A percentile compares a stretch with the other conserved stretches of the same genome.
Conservation (phyloP, 495 filamentous ascomycete species). For the Aspergillus coremiiformis region DNA sequence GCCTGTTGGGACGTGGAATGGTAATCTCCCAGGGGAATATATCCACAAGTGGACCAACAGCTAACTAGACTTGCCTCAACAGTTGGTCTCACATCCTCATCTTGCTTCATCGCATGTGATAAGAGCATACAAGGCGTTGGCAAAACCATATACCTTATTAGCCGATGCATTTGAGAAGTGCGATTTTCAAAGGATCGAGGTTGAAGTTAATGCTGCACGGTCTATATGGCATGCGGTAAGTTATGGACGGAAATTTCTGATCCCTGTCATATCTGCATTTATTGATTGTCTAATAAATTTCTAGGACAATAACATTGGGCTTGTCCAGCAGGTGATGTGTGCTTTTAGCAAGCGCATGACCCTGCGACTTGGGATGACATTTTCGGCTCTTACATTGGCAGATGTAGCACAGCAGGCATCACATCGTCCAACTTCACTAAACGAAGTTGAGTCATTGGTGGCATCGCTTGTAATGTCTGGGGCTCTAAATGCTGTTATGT, state of each 20-base stretch:
- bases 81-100: constrained; percentile 37
- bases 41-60: not conserved
- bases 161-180: constrained; percentile 59
- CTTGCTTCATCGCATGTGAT: constrained; percentile 39
- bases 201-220: constrained; percentile 49
- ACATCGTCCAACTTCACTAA: constrained; percentile 27
- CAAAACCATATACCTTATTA: constrained; percentile 64
- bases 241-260: constrained; percentile 1
- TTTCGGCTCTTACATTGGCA: constrained; percentile 39
- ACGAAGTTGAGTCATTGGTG: constrained; percentile 45
- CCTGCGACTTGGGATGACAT: constrained; percentile 35
- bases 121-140: constrained; percentile 51
- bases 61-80: constrained; percentile 10
- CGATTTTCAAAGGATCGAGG: constrained; percentile 47
- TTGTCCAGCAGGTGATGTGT: constrained; percentile 45
- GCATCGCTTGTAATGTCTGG: constrained; percentile 44
- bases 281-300: constrained; percentile 1
- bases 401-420: constrained; percentile 34
- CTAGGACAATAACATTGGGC: constrained; percentile 52
- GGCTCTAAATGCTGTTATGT: constrained; percentile 44
- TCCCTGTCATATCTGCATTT: not conserved
- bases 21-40: constrained; percentile 34
- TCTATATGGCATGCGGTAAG: constrained; percentile 54
- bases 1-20: constrained; percentile 63
- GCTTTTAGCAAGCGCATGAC: constrained; percentile 42